Evolutionary conservation across 768 basidiomycete genomes (phyloP).

Genomic region (Podaxis sp.): DNA sequence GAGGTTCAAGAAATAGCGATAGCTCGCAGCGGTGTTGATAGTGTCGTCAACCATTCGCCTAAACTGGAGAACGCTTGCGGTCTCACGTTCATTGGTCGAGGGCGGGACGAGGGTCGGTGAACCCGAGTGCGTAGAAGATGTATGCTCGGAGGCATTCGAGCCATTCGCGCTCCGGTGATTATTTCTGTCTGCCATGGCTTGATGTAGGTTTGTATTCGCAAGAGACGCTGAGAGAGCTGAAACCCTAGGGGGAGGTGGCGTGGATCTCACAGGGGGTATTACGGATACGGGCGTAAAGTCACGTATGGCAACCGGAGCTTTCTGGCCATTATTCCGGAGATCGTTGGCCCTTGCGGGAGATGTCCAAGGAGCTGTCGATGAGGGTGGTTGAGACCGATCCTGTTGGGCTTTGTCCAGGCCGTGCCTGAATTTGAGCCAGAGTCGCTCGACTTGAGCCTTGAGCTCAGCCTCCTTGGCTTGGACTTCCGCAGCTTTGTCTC

Average conservation of each 20-base stretch:
- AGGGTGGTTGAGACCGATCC: slow-evolving; percentile 24
- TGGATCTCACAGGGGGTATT: slow-evolving; percentile 34
- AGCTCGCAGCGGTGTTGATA: slow-evolving; percentile 46
- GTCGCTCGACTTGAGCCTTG: slow-evolving; percentile 53
- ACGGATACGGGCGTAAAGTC: slow-evolving; percentile 56
- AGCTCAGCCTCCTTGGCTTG: slow-evolving; percentile 54
- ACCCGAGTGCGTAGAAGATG: slow-evolving; percentile 30
- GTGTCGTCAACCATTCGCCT: slow-evolving; percentile 37
- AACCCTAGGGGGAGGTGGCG: slow-evolving; percentile 38
- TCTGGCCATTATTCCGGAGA: slow-evolving; percentile 21
- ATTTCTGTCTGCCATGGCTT: slow-evolving; percentile 38
- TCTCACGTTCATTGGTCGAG: slow-evolving; percentile 25
- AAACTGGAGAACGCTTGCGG: slow-evolving; percentile 40
- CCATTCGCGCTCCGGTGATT: slow-evolving; percentile 19
- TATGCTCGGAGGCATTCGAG: slow-evolving; percentile 25
- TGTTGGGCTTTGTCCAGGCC: slow-evolving; percentile 44
- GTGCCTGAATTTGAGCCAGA: slow-evolving; percentile 63
- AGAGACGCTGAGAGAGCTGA: slow-evolving; percentile 77
- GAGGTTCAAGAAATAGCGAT: slow-evolving; percentile 40
- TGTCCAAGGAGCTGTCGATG: slow-evolving; percentile 7
- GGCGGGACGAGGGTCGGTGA: slow-evolving; percentile 35
- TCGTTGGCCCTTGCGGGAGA: slow-evolving; percentile 15
- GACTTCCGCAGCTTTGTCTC: slow-evolving; percentile 55
- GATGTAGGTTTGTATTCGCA: slow-evolving; percentile 56
- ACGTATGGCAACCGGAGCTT: slow-evolving; percentile 42